A percentile compares a stretch with the other conserved stretches of the same genome.
phyloP scores from a whole-genome alignment of 306 rosid genomes.

The Chamaecrista fasciculata region DNA sequence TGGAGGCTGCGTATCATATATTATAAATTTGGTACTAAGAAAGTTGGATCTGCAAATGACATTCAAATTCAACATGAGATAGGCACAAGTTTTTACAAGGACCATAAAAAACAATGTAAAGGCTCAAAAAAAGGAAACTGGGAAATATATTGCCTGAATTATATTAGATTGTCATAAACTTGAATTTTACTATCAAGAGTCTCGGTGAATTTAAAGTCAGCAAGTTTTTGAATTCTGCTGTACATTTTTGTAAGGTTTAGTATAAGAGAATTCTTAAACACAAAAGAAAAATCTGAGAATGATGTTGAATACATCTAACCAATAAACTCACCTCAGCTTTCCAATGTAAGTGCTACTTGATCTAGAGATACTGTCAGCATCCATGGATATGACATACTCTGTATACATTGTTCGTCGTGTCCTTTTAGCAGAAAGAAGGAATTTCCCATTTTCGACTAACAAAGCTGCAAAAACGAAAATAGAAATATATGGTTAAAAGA shows the following conservation, averaged over 20 bases:
- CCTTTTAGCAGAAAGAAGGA: conserved; percentile 90
- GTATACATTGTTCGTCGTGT: conserved; percentile 84
- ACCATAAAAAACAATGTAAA: background rate
- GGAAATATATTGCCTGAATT: background rate
- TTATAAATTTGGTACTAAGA: conserved; percentile 81
- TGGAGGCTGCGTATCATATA: conserved; percentile 84
- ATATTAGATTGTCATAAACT: background rate
- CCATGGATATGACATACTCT: conserved; percentile 86
- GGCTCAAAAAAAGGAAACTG: background rate
- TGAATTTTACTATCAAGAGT: background rate
- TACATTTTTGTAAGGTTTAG: too few relatives aligned
- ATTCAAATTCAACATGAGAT: background rate
- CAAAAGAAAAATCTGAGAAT: background rate
- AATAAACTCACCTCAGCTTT: conserved; percentile 60
- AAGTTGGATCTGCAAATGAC: conserved; percentile 75
- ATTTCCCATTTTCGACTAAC: conserved; percentile 82
- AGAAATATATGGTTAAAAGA: background rate
- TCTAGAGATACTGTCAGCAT: conserved; percentile 78
- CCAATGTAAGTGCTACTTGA: conserved; percentile 85
- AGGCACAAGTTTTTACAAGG: background rate
- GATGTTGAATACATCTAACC: conserved; percentile 8
- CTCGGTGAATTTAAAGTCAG: background rate
- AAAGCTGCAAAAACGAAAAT: conserved; percentile 49
- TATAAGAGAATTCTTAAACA: background rate
- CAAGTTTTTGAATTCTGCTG: background rate